Conservation (phyloP, 2,329 filamentous ascomycete species). For the Aspergillus sp. region DNA sequence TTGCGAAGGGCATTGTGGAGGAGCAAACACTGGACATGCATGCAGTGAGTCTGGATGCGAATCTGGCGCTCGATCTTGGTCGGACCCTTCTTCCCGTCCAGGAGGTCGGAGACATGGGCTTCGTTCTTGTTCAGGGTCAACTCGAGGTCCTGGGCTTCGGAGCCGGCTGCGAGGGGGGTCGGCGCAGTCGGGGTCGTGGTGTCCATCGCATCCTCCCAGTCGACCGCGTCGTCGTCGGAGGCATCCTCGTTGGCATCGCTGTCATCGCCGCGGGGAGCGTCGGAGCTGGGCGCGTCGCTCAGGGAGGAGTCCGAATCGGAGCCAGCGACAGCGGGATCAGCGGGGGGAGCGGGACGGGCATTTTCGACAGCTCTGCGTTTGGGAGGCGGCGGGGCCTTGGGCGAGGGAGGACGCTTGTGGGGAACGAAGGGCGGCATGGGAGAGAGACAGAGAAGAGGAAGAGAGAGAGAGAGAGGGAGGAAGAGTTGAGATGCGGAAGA, state of each 20-base stretch:
- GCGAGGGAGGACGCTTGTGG: slow-evolving; percentile 31
- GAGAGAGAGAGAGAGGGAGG: neutral
- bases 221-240: slow-evolving; percentile 47
- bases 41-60: slow-evolving; percentile 68
- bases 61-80: slow-evolving; percentile 76
- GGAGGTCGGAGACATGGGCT: slow-evolving; percentile 50
- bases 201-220: slow-evolving; percentile 50
- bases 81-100: slow-evolving; percentile 67
- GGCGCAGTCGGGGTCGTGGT: slow-evolving; percentile 23
- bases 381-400: slow-evolving; percentile 24
- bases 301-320: slow-evolving; percentile 27
- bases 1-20: slow-evolving; percentile 87
- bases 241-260: slow-evolving; percentile 48
- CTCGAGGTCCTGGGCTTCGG: slow-evolving; percentile 59
- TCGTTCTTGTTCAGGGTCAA: slow-evolving; percentile 54
- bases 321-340: slow-evolving; percentile 16
- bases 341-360: slow-evolving; percentile 14
- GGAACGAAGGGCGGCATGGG: slow-evolving; percentile 41
- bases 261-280: slow-evolving; percentile 24
- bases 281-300: slow-evolving; percentile 23
- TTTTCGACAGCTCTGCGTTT: slow-evolving; percentile 24
- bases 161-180: slow-evolving; percentile 33
- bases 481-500: slow-evolving; percentile 4
- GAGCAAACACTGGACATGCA: slow-evolving; percentile 79
- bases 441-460: slow-evolving; percentile 4